These are phyloP conservation scores for Capillidium heterosporum DNA, from an alignment of 371 early-diverging fungal species.

Conservation along the genomic window DNA sequence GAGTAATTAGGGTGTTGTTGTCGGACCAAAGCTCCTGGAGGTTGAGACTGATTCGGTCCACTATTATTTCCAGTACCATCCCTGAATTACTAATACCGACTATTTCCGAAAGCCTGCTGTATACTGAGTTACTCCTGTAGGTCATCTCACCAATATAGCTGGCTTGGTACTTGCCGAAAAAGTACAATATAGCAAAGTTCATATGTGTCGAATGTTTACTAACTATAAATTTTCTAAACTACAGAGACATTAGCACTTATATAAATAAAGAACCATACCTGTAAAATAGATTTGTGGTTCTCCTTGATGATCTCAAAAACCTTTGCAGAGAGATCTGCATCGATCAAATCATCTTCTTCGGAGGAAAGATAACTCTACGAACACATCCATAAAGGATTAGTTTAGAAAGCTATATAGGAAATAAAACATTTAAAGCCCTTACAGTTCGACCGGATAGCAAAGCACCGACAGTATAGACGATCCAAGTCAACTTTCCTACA, in stretches of 20 bases:
- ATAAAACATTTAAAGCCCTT: slow-evolving; percentile 5
- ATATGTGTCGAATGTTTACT: background rate
- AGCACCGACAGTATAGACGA: slow-evolving; percentile 56
- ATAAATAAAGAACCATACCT: slow-evolving; percentile 20
- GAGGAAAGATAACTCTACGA: background rate
- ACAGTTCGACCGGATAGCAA: slow-evolving; percentile 45
- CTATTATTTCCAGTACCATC: background rate
- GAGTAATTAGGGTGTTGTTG: background rate
- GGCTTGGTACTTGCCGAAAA: slow-evolving; percentile 1
- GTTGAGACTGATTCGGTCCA: background rate
- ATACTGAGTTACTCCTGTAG: background rate
- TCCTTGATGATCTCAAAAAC: slow-evolving; percentile 12
- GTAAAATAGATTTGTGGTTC: no score
- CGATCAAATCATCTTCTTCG: slow-evolving; percentile 31
- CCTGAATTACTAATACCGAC: background rate
- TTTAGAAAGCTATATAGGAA: no score
- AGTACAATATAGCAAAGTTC: slow-evolving; percentile 7
- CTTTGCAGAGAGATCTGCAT: slow-evolving; percentile 39
- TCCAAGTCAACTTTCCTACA: slow-evolving; percentile 53
- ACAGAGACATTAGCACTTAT: slow-evolving; percentile 18
- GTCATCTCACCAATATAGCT: background rate
- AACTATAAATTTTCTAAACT: background rate
- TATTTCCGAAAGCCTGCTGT: background rate
- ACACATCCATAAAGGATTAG: background rate
- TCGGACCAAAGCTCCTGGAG: background rate